A percentile compares a stretch with the other conserved stretches of the same genome.
Evolutionary conservation across 2,329 filamentous ascomycete genomes (phyloP).

Genomic region (Dactylellina leptospora): DNA sequence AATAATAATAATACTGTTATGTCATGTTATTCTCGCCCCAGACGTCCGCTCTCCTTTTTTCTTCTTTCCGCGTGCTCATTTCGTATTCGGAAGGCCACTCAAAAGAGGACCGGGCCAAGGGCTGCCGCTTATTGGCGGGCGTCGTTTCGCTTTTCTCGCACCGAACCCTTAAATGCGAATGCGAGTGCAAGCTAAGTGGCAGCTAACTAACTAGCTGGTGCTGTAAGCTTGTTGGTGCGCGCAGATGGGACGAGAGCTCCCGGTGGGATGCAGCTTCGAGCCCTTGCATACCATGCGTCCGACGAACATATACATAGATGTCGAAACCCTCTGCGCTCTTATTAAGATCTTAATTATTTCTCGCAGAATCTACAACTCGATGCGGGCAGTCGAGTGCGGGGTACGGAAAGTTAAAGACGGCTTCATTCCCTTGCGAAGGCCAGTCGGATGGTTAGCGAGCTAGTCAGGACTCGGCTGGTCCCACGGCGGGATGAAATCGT

Average conservation of each 20-base stretch:
- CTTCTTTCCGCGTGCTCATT: slow-evolving; percentile 29
- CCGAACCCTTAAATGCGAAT: neutral
- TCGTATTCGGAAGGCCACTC: slow-evolving; percentile 28
- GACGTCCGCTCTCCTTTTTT: neutral
- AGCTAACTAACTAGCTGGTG: neutral
- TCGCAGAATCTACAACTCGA: too few species aligned
- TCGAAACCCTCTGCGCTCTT: neutral
- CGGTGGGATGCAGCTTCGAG: slow-evolving; percentile 1
- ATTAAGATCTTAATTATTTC: too few species aligned
- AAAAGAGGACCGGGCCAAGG: too few species aligned
- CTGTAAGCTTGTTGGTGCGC: too few species aligned
- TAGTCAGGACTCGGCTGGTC: too few species aligned
- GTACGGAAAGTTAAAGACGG: neutral
- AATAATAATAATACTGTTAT: neutral
- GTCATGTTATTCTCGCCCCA: slow-evolving; percentile 12
- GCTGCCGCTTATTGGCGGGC: slow-evolving; percentile 38
- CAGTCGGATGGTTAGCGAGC: too few species aligned
- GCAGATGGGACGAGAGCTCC: slow-evolving; percentile 6
- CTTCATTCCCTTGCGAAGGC: too few species aligned
- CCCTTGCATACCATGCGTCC: slow-evolving; percentile 1
- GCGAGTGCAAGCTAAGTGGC: neutral
- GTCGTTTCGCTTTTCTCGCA: neutral
- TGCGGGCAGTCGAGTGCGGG: too few species aligned
- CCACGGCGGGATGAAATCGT: too few species aligned
- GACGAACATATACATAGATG: neutral